phyloP scores from a whole-genome alignment of 2,329 filamentous ascomycete species.

The Talaromyces funiculosus region DNA sequence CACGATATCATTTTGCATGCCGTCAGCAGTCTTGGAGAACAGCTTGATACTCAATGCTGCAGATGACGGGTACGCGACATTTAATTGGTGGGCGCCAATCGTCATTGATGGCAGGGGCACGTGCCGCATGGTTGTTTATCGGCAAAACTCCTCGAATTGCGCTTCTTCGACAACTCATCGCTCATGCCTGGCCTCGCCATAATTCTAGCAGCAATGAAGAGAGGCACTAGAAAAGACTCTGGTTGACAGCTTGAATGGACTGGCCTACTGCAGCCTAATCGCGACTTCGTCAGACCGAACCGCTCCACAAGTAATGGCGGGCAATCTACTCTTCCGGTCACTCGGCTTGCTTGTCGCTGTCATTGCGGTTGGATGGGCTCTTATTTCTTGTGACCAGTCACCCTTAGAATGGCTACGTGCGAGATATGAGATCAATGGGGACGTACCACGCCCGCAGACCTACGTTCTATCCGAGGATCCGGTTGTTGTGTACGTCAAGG shows the following conservation, averaged over 20 bases:
- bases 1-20: neutral
- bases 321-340: neutral
- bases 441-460: neutral
- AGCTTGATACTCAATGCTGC: neutral
- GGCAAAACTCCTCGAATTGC: neutral
- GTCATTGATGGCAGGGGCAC: neutral
- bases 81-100: slow-evolving; percentile 6
- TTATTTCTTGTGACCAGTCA: neutral
- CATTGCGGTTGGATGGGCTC: neutral
- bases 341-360: slow-evolving; percentile 2
- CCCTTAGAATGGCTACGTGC: neutral
- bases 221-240: neutral
- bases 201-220: neutral
- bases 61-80: neutral
- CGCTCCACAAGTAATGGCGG: neutral
- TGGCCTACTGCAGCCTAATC: neutral
- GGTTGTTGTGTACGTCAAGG: slow-evolving; percentile 51
- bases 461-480: slow-evolving; percentile 39
- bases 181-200: neutral
- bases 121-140: neutral
- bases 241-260: neutral
- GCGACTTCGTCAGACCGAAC: neutral
- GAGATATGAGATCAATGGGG: neutral
- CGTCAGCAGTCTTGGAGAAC: neutral
- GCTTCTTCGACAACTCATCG: neutral